Conservation (phyloP, 106 monocot genomes). For the Phalaenopsis equestris region DNA sequence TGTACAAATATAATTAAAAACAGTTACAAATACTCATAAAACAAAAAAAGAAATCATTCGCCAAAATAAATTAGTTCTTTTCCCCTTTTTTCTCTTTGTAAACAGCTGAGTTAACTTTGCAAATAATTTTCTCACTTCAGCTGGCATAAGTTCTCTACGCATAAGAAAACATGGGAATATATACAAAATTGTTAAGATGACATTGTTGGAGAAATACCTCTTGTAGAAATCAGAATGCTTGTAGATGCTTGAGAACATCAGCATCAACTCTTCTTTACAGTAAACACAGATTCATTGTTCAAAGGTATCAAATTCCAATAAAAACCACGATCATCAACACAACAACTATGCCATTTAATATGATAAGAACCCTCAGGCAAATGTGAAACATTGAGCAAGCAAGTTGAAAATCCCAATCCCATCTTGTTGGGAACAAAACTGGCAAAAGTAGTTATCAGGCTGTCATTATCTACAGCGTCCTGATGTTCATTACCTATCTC, state of each 20-base stretch:
- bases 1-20: too few species aligned
- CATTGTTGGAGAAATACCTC: too few species aligned
- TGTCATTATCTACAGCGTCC: background rate
- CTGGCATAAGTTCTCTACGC: too few species aligned
- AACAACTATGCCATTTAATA: constrained; percentile 78
- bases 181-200: too few species aligned
- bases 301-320: constrained; percentile 51
- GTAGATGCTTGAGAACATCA: background rate
- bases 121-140: too few species aligned
- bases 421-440: constrained; percentile 30
- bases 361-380: constrained; percentile 65
- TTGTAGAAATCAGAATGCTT: too few species aligned
- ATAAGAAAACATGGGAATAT: too few species aligned
- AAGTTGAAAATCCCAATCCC: constrained; percentile 55
- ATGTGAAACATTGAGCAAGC: constrained; percentile 62
- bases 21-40: too few species aligned
- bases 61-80: too few species aligned
- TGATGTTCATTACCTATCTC: background rate
- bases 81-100: too few species aligned
- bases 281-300: constrained; percentile 31
- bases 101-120: too few species aligned
- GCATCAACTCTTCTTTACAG: constrained; percentile 25
- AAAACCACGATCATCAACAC: constrained; percentile 31
- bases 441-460: constrained; percentile 25
- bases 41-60: too few species aligned